A percentile compares a stretch with the other conserved stretches of the same genome.
phyloP scores from a whole-genome alignment of 2,329 filamentous ascomycete genomes.

The Sclerotinia nivalis region DNA sequence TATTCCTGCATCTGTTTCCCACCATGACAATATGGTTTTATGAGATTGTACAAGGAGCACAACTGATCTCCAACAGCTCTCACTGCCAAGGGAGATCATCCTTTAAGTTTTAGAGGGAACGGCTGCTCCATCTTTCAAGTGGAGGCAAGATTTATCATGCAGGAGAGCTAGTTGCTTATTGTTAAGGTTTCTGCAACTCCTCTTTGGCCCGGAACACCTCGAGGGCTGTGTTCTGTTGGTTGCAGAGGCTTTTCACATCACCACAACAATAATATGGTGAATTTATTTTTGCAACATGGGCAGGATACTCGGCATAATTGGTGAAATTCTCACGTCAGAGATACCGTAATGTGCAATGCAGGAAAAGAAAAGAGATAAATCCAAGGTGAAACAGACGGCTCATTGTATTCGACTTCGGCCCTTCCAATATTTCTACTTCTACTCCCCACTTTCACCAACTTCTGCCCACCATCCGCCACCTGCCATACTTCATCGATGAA shows the following conservation, averaged over 20 bases:
- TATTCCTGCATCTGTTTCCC: constrained; percentile 24
- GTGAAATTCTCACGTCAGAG: no score
- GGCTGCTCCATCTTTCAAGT: not conserved
- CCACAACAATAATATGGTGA: not conserved
- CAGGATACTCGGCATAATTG: not conserved
- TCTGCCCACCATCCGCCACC: not conserved
- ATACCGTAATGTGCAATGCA: not conserved
- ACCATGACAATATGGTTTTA: not conserved
- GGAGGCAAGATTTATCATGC: not conserved
- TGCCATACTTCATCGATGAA: not conserved
- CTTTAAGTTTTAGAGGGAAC: not conserved
- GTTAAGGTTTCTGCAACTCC: not conserved
- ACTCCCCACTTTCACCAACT: not conserved
- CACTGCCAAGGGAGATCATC: not conserved
- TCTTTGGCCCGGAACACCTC: not conserved
- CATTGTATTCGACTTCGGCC: not conserved
- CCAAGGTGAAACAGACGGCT: not conserved
- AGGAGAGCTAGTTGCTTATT: not conserved
- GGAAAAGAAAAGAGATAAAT: not conserved
- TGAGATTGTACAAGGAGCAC: not conserved
- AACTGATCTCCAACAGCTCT: not conserved
- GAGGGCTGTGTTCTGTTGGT: not conserved
- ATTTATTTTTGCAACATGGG: not conserved
- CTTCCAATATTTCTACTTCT: not conserved
- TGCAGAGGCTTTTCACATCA: not conserved